Evolutionary conservation across 768 basidiomycete genomes (phyloP), one percentile per base, ranked within the genome.

Genomic region (Rubroboletus pulcherrimus): DNA sequence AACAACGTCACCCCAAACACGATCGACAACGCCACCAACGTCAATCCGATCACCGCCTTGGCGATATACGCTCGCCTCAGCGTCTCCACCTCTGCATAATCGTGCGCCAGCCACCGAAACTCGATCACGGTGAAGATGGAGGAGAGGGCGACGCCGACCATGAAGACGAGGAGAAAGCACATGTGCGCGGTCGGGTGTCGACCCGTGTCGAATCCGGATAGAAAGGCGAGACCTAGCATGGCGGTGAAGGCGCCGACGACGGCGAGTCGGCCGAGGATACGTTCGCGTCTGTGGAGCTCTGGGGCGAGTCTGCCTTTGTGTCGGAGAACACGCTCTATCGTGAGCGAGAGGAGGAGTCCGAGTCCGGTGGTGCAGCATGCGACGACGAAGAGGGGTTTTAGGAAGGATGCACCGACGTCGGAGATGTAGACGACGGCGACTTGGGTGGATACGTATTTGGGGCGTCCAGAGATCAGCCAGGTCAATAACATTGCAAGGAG

Each of bases 351-450:
- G 62, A 87, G 72, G 69, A 91, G 88, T 0, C 77, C 74, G 3
- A 80, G 69, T 7, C 79, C 83, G 2, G 89, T 89, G 55, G 89
- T 78, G 38, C 75, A 73, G 61, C 83, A 85, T 7, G 84, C 84
- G 15, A 78, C 74, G 48, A 91, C 74, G 63, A 92, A 92, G 37
- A 91, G 77, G 4, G 90, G 89, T 66, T 91, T 91, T 42, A 91
- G 73, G 49, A 78, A 75, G 59, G 78, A 79, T 19, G 90, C 89
- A n/a, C 85, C 89, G 35, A 91, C 71, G 63, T 91, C 88, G 40
- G 87, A 89, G 46, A 91, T 89, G 69, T 86, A 89, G n/a, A 83
- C 81, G 49, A 89, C 81, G 1, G 69, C 68, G 21, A 79, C 78
- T 37, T 83, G 77, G 66, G 79, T 75, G 14, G 84, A 78, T 15